Conservation (phyloP, 768 basidiomycete genomes). For the Amanita molliuscula region DNA sequence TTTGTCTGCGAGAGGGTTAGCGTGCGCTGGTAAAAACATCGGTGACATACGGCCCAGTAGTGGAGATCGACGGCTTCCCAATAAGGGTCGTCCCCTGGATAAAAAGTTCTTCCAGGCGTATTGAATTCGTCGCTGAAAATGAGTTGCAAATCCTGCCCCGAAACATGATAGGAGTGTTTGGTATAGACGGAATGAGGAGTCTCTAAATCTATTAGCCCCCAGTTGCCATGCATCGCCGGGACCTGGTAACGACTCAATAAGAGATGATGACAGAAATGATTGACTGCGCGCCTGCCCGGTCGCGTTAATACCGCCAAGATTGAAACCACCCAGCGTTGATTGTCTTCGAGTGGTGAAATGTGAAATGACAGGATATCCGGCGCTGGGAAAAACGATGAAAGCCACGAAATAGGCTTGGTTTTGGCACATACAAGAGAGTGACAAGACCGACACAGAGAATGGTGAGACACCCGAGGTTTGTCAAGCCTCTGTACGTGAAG, state of each 20-base stretch:
- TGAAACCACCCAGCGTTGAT: conserved; percentile 52
- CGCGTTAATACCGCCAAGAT: conserved; percentile 68
- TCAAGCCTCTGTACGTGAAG: conserved; percentile 59
- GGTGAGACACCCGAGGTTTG: conserved; percentile 62
- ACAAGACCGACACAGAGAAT: conserved; percentile 42
- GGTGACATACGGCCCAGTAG: conserved; percentile 51
- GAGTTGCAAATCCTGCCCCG: conserved; percentile 46
- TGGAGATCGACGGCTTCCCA: conserved; percentile 81
- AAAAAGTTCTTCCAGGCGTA: conserved; percentile 67
- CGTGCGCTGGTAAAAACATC: neutral
- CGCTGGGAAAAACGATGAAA: conserved; percentile 24
- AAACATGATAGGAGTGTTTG: conserved; percentile 39
- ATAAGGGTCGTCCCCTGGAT: conserved; percentile 82
- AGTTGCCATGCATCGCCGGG: conserved; percentile 50
- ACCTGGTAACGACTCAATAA: conserved; percentile 24
- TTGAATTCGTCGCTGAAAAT: conserved; percentile 91
- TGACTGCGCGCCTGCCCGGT: conserved; percentile 47
- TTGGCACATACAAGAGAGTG: conserved; percentile 44
- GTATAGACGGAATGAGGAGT: conserved; percentile 58
- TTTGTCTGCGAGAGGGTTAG: conserved; percentile 33
- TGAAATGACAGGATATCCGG: conserved; percentile 53
- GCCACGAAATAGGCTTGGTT: conserved; percentile 3
- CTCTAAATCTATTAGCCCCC: conserved; percentile 64
- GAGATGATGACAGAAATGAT: neutral
- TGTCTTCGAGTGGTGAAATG: conserved; percentile 37